Conservation (phyloP, 495 filamentous ascomycete genomes). For the Rhizodiscina lignyota region DNA sequence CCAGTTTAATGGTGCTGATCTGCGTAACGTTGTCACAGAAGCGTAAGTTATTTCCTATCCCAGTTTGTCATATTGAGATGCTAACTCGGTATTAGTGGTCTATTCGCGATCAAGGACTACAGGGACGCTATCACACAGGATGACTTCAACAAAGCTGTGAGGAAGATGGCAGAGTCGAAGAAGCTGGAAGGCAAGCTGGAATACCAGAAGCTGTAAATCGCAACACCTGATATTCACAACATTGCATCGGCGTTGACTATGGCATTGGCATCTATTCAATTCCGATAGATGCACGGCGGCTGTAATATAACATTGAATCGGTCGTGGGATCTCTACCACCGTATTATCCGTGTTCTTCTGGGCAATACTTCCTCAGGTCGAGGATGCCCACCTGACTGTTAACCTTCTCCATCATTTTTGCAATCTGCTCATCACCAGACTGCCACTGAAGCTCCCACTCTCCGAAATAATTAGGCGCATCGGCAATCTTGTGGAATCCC, state of each 20-base stretch:
- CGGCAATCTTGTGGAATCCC: constrained; percentile 32
- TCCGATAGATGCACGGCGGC: too few species aligned
- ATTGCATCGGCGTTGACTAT: too few species aligned
- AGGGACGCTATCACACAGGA: constrained; percentile 92
- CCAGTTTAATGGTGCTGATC: constrained; percentile 90
- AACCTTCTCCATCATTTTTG: too few species aligned
- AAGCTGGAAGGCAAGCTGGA: constrained; percentile 96
- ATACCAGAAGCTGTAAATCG: constrained; percentile 80
- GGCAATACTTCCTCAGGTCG: too few species aligned
- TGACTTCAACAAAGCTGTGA: constrained; percentile 96
- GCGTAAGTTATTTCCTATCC: constrained; percentile 47
- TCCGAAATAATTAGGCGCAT: constrained; percentile 46
- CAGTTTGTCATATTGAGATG: constrained; percentile 5
- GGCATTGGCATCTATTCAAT: too few species aligned
- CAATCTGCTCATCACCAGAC: too few species aligned
- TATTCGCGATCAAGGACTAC: constrained; percentile 96
- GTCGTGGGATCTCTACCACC: too few species aligned
- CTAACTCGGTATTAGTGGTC: constrained; percentile 39
- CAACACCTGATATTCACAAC: too few species aligned
- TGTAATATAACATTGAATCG: too few species aligned
- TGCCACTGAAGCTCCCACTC: constrained; percentile 39
- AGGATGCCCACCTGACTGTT: too few species aligned
- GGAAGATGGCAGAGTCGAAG: constrained; percentile 94
- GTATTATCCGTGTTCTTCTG: too few species aligned
- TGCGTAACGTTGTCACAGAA: constrained; percentile 96